These are phyloP conservation scores for Eucalyptus camaldulensis DNA, from an alignment of 345 rosid species.

Conservation along the genomic window DNA sequence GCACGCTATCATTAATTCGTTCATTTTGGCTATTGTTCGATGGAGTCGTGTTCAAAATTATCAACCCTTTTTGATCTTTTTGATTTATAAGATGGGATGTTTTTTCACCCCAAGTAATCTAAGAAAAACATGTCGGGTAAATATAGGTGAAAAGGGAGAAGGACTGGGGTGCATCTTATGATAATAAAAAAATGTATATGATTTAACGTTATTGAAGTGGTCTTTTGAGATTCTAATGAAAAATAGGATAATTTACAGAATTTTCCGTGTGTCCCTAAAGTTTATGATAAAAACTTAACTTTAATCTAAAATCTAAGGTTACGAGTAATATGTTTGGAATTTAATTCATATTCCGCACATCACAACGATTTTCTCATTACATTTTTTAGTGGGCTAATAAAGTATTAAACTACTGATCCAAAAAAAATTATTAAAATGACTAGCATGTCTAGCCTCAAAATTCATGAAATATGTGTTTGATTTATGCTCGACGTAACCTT, in stretches of 20 bases:
- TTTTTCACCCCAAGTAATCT: not conserved
- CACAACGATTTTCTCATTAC: not conserved
- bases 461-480: not conserved
- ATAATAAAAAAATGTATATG: not conserved
- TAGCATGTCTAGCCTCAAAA: not conserved
- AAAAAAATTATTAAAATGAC: not conserved
- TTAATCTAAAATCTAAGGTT: not conserved
- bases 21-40: not conserved
- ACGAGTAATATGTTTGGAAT: not conserved
- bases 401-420: not conserved
- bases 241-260: not conserved
- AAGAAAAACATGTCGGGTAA: not conserved
- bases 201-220: not conserved
- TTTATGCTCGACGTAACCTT: not conserved
- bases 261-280: not conserved
- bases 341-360: not conserved
- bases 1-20: not conserved
- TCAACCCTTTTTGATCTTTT: not conserved
- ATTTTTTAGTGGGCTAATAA: not conserved
- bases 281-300: not conserved
- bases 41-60: not conserved
- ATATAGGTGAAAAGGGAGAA: not conserved
- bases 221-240: not conserved
- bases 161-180: not conserved
- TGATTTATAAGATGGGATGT: not conserved